Evolutionary conservation across 2,329 filamentous ascomycete species (phyloP).

Genomic region (Pseudopyricularia javanii): DNA sequence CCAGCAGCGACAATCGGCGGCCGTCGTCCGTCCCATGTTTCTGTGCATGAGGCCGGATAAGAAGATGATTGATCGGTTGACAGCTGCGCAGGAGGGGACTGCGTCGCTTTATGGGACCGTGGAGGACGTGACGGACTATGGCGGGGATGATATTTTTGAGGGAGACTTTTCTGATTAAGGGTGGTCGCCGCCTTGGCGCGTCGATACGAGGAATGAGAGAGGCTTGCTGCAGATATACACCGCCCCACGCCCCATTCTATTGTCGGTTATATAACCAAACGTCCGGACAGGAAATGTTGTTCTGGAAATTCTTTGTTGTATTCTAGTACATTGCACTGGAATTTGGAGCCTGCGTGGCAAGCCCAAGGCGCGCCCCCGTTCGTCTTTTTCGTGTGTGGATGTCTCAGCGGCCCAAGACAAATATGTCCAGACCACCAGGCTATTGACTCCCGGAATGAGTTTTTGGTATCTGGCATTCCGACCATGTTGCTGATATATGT

Average conservation of each 20-base stretch:
- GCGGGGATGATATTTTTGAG: not conserved
- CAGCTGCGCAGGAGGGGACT: constrained; percentile 6
- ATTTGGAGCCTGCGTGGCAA: too few species aligned
- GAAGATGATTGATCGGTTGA: constrained; percentile 11
- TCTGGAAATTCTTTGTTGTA: too few species aligned
- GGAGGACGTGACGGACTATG: not conserved
- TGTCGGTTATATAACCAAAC: too few species aligned
- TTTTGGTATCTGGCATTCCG: not conserved
- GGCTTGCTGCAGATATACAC: not conserved
- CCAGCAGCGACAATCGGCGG: constrained; percentile 11
- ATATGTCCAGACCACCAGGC: not conserved
- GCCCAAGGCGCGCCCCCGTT: too few species aligned
- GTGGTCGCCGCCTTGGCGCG: too few species aligned
- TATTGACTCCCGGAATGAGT: not conserved
- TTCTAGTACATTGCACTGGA: too few species aligned
- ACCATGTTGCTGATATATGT: not conserved
- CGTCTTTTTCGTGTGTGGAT: not conserved
- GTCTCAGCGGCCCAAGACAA: not conserved
- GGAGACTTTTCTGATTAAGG: not conserved
- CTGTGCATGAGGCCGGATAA: constrained; percentile 22
- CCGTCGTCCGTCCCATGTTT: constrained; percentile 23
- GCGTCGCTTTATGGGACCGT: constrained; percentile 1
- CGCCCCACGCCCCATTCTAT: too few species aligned
- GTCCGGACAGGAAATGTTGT: too few species aligned
- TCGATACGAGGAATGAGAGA: not conserved